Base-by-base conservation (phyloP, 2,329 filamentous ascomycete genomes). In the Elsinoe perseae region DNA sequence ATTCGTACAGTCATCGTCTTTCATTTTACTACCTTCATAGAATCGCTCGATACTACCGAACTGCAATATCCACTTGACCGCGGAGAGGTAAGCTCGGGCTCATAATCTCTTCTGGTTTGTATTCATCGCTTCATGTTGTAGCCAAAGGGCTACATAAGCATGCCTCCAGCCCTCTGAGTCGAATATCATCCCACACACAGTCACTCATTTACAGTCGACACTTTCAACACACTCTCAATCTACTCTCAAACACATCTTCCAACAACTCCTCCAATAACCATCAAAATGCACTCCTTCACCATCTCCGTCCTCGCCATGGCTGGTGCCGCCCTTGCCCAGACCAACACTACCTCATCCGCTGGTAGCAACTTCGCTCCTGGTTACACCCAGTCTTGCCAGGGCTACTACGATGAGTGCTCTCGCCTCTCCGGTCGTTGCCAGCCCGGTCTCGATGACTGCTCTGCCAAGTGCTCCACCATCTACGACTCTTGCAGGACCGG, bases 231-330 rank as follows among this genome's bases (percentile, higher is more conserved):
- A 36, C 30, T 36, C 32, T n/a, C n/a, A n/a, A n/a, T n/a, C 32
- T 36, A 12, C 32, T 7, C 30, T 7, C 30, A 36, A 36, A 3
- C 32, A 43, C 40, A 30, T 9, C 23, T 10, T 43, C 18, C 16
- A 10, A 6, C 40, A 43, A 43, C 16, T 9, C 38, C 21, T 20
- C 38, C 7, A 42, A 23, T 18, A 43, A 43, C 18, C 18, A 43
- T 43, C 28, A 53, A 38, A 2, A 53, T 53, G 50, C n/a, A 53
- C 20, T 27, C 7, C 14, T 38, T 53, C 28, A 38, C 50, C 50
- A 23, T 50, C 50, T 20, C 40, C 18, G 40, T 23, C 40, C 38
- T 55, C 43, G 58, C 55, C 50, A 32, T 53, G 6, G 58, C 34
- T 28, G 48, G 54, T 53, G 46, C 54, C 40, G 46, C 12, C n/a